phyloP scores from a whole-genome alignment of 1,284 basidiomycete genomes.

The Pholiota adiposa region DNA sequence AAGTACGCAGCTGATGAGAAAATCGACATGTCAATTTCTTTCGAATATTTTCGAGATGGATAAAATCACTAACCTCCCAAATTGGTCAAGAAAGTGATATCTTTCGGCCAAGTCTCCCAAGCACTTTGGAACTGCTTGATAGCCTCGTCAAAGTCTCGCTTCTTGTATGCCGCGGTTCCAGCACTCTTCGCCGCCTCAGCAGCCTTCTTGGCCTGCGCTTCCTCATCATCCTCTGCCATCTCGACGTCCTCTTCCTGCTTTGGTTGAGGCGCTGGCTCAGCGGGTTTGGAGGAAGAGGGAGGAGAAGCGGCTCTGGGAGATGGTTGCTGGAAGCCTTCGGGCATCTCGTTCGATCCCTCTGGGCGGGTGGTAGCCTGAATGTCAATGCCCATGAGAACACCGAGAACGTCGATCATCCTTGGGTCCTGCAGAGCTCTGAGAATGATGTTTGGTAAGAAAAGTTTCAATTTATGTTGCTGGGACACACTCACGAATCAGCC shows the following conservation, averaged over 20 bases:
- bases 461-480: neutral
- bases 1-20: constrained; percentile 79
- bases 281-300: constrained; percentile 44
- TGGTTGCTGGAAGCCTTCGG: constrained; percentile 53
- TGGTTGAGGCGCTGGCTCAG: constrained; percentile 42
- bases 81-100: constrained; percentile 94
- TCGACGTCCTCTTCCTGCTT: constrained; percentile 65
- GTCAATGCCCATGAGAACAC: constrained; percentile 94
- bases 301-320: constrained; percentile 48
- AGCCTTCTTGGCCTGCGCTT: constrained; percentile 71
- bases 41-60: too few species aligned
- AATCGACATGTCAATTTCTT: neutral
- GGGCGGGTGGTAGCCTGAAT: constrained; percentile 87
- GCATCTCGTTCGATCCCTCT: constrained; percentile 84
- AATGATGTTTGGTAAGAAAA: constrained; percentile 1
- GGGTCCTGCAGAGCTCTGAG: constrained; percentile 74
- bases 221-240: constrained; percentile 60
- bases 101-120: constrained; percentile 93
- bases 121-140: constrained; percentile 80
- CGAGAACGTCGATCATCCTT: constrained; percentile 93
- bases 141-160: constrained; percentile 79
- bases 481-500: constrained; percentile 50
- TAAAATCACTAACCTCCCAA: constrained; percentile 66
- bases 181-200: constrained; percentile 80
- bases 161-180: constrained; percentile 87